These are phyloP conservation scores for Dendrostoma leiphaemia DNA, from an alignment of 2,329 filamentous ascomycete species.

Conservation along the genomic window DNA sequence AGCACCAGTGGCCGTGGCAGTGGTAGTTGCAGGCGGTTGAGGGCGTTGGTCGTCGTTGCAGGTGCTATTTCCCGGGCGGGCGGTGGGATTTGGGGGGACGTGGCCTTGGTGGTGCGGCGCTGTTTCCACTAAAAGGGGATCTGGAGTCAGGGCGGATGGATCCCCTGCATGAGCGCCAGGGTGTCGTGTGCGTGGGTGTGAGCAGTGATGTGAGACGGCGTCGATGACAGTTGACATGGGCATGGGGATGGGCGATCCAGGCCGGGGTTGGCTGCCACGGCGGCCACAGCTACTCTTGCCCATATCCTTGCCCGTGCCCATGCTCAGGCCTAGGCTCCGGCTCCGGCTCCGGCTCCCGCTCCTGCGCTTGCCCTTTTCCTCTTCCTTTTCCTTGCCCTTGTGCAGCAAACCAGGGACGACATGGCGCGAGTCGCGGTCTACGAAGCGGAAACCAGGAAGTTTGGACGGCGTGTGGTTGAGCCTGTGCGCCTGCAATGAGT, in stretches of 20 bases:
- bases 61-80: conserved; percentile 18
- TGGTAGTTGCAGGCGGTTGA: neutral
- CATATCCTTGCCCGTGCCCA: no score
- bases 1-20: neutral
- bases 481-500: conserved; percentile 42
- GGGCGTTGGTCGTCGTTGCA: conserved; percentile 17
- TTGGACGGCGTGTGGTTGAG: conserved; percentile 55
- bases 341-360: no score
- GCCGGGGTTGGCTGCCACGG: neutral
- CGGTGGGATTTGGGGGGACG: conserved; percentile 24
- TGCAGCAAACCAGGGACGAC: neutral
- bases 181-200: neutral
- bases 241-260: neutral
- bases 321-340: no score
- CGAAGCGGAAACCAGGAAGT: conserved; percentile 53
- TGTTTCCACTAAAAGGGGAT: neutral
- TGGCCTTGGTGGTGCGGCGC: conserved; percentile 17
- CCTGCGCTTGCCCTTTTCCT: no score
- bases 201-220: neutral
- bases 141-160: conserved; percentile 34
- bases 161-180: neutral
- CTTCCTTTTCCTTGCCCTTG: no score
- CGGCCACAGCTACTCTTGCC: no score
- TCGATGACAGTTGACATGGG: no score
- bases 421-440: conserved; percentile 31